A percentile compares a stretch with the other conserved stretches of the same genome.
phyloP scores from a whole-genome alignment of 2,329 filamentous ascomycete species.

The Fusarium paranaense region DNA sequence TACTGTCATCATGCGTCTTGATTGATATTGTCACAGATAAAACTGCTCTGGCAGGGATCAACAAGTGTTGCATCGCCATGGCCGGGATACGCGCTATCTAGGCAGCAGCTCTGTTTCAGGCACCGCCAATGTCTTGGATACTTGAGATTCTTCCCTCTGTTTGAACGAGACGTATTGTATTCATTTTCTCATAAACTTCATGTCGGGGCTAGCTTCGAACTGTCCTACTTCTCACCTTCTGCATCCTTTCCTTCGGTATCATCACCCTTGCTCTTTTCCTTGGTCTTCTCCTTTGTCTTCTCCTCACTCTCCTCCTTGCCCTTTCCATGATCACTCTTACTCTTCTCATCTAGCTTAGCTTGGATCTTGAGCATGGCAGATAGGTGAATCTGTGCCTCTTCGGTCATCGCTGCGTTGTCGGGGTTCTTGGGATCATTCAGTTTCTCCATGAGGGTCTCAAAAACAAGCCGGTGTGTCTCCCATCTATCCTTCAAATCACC shows the following conservation, averaged over 20 bases:
- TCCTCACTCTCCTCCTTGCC: no score
- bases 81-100: not conserved
- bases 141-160: no score
- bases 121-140: not conserved
- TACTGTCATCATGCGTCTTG: not conserved
- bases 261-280: not conserved
- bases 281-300: not conserved
- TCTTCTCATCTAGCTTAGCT: not conserved
- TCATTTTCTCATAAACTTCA: not conserved
- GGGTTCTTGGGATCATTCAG: not conserved
- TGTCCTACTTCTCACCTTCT: not conserved
- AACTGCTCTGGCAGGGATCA: not conserved
- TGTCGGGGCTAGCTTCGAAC: not conserved
- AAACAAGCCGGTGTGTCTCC: not conserved
- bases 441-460: not conserved
- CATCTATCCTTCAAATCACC: not conserved
- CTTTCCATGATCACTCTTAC: not conserved
- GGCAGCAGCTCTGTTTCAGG: not conserved
- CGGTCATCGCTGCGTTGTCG: not conserved
- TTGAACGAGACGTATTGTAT: no score
- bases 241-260: not conserved
- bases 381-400: not conserved
- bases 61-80: not conserved
- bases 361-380: not conserved
- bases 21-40: not conserved